Evolutionary conservation across 2,329 filamentous ascomycete species (phyloP).

Genomic region (Sordariomycetes sp.): DNA sequence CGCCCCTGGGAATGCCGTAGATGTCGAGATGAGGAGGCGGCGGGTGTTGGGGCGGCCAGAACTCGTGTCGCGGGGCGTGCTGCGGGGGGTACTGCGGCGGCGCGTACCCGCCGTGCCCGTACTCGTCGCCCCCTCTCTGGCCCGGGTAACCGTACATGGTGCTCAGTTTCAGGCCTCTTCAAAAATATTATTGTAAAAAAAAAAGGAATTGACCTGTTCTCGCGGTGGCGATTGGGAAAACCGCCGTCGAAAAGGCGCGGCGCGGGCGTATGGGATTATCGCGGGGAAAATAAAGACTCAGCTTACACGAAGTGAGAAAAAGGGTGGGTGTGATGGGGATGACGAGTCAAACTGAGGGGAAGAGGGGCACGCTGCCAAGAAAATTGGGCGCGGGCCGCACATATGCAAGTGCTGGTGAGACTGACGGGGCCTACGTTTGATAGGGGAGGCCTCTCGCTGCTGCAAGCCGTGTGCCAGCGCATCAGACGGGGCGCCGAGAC

Average conservation of each 20-base stretch:
- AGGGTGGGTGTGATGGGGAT: no score
- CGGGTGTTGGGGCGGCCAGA: conserved; percentile 9
- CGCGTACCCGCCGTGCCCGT: conserved; percentile 19
- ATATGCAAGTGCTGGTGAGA: not conserved
- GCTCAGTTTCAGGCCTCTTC: conserved; percentile 7
- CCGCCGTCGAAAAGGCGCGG: not conserved
- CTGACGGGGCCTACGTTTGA: no score
- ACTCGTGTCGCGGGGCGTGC: conserved; percentile 14
- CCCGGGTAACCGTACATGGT: conserved; percentile 10
- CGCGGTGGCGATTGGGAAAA: not conserved
- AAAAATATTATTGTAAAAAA: not conserved
- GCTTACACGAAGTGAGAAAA: no score
- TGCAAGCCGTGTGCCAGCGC: no score
- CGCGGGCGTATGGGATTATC: not conserved
- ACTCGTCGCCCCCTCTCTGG: conserved; percentile 8
- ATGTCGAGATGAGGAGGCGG: conserved; percentile 9
- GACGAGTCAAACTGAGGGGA: conserved; percentile 9
- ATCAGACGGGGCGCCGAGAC: no score
- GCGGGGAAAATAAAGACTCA: no score
- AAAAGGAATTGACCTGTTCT: not conserved
- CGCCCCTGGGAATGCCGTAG: conserved; percentile 9
- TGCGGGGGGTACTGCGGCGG: conserved; percentile 14
- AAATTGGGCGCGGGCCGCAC: not conserved
- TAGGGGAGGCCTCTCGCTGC: no score
- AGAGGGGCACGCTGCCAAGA: conserved; percentile 7